Evolutionary conservation across 2,329 filamentous ascomycete genomes (phyloP), one percentile per base, ranked within the genome.

Genomic region (Mycosphaerella arachidis): DNA sequence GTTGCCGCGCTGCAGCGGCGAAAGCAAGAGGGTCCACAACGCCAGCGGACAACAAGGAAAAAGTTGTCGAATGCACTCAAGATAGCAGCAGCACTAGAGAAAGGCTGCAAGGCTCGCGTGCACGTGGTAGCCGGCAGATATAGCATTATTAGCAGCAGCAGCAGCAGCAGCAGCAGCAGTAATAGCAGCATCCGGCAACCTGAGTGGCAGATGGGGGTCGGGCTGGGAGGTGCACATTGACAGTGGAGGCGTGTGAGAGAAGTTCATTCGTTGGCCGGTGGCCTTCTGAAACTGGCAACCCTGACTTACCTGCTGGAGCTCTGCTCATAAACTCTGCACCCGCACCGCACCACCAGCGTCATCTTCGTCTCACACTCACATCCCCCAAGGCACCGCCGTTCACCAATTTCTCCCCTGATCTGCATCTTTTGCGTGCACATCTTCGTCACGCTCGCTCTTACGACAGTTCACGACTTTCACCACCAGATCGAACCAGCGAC

Each of bases 401-500:
- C 16, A 43, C 7, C 40, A 43, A 43, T 43, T 12, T n/a, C 40
- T 43, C 40, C n/a, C 40, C 40, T 43, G 40, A 43, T 43, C 40
- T 43, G 40, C 40, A 43, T 18, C n/a, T n/a, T 13, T 43, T 18
- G 13, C n/a, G 40, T 43, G 40, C 40, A 18, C 13, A 18, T 43
- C 13, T n/a, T 13, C 40, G 12, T 35, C 27, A 20, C 50, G 35
- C 50, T 52, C 50, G 50, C 50, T 52, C 50, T 52, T n/a, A 52
- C 50, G 27, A 35, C 29, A 18, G 6, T 35, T 52, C 50, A 52
- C 48, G 50, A 52, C 29, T 29, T 18, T 29, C 16, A 31, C 10
- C 30, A 52, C 2, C 27, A 35, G 16, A 29, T 3, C 4, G 18
- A 50, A 12, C 24, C 20, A 50, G 24, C 72, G 71, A 0, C 77